Conservation (phyloP, 768 basidiomycete genomes). For the Phanerochaete sordida region DNA sequence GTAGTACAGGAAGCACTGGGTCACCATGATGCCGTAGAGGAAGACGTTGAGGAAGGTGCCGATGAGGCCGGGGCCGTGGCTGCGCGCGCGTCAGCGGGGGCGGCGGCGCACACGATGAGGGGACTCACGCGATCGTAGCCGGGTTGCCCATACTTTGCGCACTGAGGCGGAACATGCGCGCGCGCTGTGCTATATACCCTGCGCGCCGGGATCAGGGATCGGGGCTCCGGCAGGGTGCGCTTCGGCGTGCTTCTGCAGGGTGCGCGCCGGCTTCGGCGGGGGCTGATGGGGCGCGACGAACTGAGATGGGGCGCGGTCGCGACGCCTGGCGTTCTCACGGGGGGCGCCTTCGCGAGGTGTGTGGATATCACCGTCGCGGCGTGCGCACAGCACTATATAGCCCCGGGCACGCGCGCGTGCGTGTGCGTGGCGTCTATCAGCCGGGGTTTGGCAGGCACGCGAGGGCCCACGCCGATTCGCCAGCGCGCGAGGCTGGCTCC, state of each 20-base stretch:
- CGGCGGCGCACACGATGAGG: neutral
- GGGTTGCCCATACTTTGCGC: conserved; percentile 5
- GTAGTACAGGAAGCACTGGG: conserved; percentile 12
- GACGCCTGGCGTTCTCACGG: neutral
- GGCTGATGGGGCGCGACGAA: neutral
- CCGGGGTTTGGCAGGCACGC: neutral
- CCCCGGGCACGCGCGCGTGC: neutral
- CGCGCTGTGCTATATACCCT: neutral
- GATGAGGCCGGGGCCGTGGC: conserved; percentile 12
- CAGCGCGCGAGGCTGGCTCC: neutral
- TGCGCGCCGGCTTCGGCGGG: neutral
- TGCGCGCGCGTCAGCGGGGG: neutral
- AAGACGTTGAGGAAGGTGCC: conserved; percentile 13
- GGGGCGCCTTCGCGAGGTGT: neutral
- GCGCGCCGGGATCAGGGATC: neutral
- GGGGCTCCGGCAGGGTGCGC: neutral
- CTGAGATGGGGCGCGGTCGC: neutral
- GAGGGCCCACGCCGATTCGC: neutral
- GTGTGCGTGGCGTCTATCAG: conserved; percentile 8
- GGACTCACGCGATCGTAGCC: conserved; percentile 10
- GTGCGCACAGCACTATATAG: neutral
- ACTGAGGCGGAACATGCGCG: neutral
- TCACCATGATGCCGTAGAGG: conserved; percentile 14
- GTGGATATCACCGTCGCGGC: neutral
- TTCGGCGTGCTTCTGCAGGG: too few relatives aligned